Evolutionary conservation across 1,284 basidiomycete genomes (phyloP).

Genomic region (Sparassis latifolia): DNA sequence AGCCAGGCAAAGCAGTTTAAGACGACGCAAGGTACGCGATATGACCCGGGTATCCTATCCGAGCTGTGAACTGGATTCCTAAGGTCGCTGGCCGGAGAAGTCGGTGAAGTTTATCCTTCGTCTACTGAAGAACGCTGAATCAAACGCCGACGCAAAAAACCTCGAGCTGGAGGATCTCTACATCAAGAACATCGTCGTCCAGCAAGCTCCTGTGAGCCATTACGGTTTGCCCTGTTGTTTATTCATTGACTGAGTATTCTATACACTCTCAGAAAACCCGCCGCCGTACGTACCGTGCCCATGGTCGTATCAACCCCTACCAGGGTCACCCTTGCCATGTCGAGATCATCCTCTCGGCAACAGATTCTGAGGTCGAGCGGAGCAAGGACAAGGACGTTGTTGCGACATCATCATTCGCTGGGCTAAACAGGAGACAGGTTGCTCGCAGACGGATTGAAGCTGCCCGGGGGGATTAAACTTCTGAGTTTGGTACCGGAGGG

Average conservation of each 20-base stretch:
- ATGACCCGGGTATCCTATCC: not conserved
- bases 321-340: conserved; percentile 93
- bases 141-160: conserved; percentile 98
- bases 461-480: conserved; percentile 34
- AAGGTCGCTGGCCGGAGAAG: conserved; percentile 99
- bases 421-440: conserved; percentile 76
- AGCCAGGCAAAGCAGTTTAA: conserved; percentile 98
- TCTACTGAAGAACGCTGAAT: conserved; percentile 98
- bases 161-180: conserved; percentile 87
- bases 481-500: not conserved
- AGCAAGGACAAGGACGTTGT: conserved; percentile 75
- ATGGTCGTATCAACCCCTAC: conserved; percentile 91
- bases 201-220: conserved; percentile 88
- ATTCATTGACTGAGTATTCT: conserved; percentile 2
- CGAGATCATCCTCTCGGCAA: conserved; percentile 84
- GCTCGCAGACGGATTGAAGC: conserved; percentile 82
- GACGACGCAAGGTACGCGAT: conserved; percentile 78
- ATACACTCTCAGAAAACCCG: conserved; percentile 79
- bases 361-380: conserved; percentile 82
- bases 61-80: not conserved
- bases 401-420: conserved; percentile 41
- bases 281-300: conserved; percentile 98
- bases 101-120: conserved; percentile 94
- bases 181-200: conserved; percentile 97
- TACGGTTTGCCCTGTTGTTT: not conserved